phyloP scores from a whole-genome alignment of 306 rosid genomes.

The Castanea crenata region DNA sequence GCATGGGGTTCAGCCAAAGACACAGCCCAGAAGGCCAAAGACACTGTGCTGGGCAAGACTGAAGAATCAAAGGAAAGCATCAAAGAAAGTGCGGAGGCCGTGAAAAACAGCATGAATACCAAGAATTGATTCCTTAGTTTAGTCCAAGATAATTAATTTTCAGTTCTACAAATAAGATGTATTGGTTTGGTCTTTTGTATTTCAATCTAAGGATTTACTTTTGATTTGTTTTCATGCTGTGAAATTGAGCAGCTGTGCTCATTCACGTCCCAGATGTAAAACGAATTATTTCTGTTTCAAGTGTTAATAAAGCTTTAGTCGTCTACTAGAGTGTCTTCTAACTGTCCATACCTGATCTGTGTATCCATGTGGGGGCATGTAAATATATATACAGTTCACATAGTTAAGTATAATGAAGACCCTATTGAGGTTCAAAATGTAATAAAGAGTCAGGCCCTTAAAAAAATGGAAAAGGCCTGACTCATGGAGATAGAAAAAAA shows the following conservation, averaged over 20 bases:
- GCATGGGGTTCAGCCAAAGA: slow-evolving; percentile 72
- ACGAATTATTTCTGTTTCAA: not conserved
- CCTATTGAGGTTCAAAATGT: no score
- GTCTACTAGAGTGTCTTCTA: not conserved
- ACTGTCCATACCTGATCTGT: no score
- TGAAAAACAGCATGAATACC: slow-evolving; percentile 51
- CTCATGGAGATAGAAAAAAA: no score
- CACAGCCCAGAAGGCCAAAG: slow-evolving; percentile 57
- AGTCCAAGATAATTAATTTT: not conserved
- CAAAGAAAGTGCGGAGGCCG: slow-evolving; percentile 48
- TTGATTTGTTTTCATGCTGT: not conserved
- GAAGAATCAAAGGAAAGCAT: slow-evolving; percentile 50
- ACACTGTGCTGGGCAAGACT: slow-evolving; percentile 37
- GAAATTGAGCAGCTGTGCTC: not conserved
- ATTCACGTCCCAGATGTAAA: not conserved
- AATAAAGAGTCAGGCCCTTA: no score
- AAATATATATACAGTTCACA: no score
- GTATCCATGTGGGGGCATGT: no score
- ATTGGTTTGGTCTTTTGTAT: no score
- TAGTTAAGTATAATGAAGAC: no score
- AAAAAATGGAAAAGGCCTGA: no score
- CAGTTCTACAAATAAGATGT: not conserved
- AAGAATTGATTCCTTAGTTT: slow-evolving; percentile 23
- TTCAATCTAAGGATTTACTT: not conserved
- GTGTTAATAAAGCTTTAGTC: not conserved